These are phyloP conservation scores for Psilocybe cyanescens DNA, from an alignment of 768 basidiomycete genomes.

Conservation along the genomic window DNA sequence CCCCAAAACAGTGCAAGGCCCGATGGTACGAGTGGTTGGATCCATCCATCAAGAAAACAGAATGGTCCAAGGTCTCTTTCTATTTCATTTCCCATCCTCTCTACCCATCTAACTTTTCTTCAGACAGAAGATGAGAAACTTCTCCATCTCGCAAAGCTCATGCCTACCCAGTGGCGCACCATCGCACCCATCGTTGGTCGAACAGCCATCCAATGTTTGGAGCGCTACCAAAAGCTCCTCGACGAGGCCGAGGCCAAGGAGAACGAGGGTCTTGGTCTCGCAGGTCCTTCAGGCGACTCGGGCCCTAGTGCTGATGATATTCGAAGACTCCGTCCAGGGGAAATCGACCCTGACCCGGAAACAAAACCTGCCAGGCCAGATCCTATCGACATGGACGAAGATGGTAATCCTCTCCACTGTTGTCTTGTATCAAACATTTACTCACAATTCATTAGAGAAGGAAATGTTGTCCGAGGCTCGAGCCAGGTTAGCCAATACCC, in stretches of 20 bases:
- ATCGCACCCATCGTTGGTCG: constrained; percentile 98
- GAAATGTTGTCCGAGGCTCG: constrained; percentile 99
- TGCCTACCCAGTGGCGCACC: constrained; percentile 99
- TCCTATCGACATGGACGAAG: constrained; percentile 99
- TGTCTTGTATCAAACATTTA: constrained; percentile 1
- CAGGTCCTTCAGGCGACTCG: constrained; percentile 79
- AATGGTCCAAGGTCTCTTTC: constrained; percentile 90
- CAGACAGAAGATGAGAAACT: constrained; percentile 99
- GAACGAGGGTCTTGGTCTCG: constrained; percentile 90
- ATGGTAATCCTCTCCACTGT: constrained; percentile 56
- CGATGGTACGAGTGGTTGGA: constrained; percentile 99
- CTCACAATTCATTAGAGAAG: constrained; percentile 69
- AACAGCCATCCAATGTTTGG: constrained; percentile 96
- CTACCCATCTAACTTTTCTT: constrained; percentile 5
- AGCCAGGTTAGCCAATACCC: constrained; percentile 96
- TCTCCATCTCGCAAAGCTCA: constrained; percentile 94
- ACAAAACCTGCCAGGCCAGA: constrained; percentile 98
- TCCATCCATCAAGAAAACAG: constrained; percentile 99
- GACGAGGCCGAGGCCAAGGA: constrained; percentile 98
- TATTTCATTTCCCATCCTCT: background rate
- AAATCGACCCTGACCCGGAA: constrained; percentile 99
- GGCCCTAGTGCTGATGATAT: constrained; percentile 94
- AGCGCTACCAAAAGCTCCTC: constrained; percentile 96
- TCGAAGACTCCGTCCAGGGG: constrained; percentile 86
- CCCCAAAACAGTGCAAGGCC: constrained; percentile 99